Evolutionary conservation across 169 alveolate genomes (phyloP).

Genomic region (Toxoplasma gondii): DNA sequence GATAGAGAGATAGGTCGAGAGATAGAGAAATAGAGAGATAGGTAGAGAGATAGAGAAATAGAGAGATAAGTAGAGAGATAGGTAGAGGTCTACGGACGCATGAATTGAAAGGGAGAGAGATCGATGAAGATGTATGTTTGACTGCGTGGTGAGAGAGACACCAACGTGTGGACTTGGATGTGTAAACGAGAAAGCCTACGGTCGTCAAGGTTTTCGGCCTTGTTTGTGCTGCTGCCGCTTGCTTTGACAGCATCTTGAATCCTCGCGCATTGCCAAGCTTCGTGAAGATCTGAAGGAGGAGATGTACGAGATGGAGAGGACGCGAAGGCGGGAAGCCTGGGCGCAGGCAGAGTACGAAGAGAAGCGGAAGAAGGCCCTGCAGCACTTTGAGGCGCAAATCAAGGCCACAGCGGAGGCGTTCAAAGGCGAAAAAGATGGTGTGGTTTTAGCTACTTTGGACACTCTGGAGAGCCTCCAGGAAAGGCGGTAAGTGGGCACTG

Average conservation of each 20-base stretch:
- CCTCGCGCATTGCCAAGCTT: neutral
- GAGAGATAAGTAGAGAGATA: too few species aligned
- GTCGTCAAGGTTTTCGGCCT: too few species aligned
- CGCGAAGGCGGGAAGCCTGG: neutral
- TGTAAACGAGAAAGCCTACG: too few species aligned
- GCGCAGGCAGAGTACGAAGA: neutral
- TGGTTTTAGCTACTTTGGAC: neutral
- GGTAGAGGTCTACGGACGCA: too few species aligned
- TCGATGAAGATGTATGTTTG: too few species aligned
- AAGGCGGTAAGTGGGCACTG: neutral
- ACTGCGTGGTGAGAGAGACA: too few species aligned
- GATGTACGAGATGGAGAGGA: neutral
- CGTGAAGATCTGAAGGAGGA: conserved; percentile 13
- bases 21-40: too few species aligned
- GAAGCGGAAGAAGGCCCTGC: neutral
- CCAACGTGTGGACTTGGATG: too few species aligned
- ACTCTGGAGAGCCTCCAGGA: neutral
- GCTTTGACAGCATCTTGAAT: neutral
- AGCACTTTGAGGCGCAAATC: neutral
- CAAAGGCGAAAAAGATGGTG: neutral
- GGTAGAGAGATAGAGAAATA: too few species aligned
- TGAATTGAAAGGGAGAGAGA: too few species aligned
- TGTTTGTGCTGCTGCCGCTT: neutral
- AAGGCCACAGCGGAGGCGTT: neutral
- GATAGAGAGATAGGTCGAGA: too few species aligned